A percentile compares a stretch with the other conserved stretches of the same genome.
Conservation (phyloP, 1,284 basidiomycete species). For the Boletellus dicymbophilus region DNA sequence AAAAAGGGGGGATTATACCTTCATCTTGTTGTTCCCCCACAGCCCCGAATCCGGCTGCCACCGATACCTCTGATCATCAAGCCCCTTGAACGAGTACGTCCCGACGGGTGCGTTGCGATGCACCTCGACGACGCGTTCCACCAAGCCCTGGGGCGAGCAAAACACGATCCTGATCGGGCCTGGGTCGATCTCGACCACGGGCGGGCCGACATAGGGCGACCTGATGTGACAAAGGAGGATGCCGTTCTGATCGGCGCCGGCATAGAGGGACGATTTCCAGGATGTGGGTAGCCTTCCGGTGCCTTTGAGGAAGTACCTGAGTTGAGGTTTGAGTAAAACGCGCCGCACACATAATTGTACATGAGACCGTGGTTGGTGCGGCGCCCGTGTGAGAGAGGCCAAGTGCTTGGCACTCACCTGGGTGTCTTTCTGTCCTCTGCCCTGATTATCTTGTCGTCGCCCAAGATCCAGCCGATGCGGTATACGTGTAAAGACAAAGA, state of each 20-base stretch:
- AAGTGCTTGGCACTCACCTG: constrained; percentile 27
- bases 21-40: constrained; percentile 16
- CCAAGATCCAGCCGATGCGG: constrained; percentile 28
- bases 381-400: too few species aligned
- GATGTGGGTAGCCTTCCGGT: constrained; percentile 11
- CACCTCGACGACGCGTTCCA: constrained; percentile 11
- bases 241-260: constrained; percentile 20
- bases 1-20: constrained; percentile 26
- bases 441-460: constrained; percentile 30
- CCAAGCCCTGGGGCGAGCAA: too few species aligned
- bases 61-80: constrained; percentile 24
- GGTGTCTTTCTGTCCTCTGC: constrained; percentile 28
- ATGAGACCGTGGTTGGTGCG: too few species aligned
- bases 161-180: constrained; percentile 23
- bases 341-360: too few species aligned
- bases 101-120: constrained; percentile 11
- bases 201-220: constrained; percentile 32
- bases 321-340: too few species aligned
- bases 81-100: constrained; percentile 21
- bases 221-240: constrained; percentile 23
- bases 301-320: constrained; percentile 28
- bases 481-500: constrained; percentile 31
- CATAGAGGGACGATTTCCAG: constrained; percentile 27
- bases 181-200: constrained; percentile 6
- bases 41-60: constrained; percentile 21